Evolutionary conservation across 2,329 filamentous ascomycete species (phyloP).

Genomic region (Claviceps digitariae): DNA sequence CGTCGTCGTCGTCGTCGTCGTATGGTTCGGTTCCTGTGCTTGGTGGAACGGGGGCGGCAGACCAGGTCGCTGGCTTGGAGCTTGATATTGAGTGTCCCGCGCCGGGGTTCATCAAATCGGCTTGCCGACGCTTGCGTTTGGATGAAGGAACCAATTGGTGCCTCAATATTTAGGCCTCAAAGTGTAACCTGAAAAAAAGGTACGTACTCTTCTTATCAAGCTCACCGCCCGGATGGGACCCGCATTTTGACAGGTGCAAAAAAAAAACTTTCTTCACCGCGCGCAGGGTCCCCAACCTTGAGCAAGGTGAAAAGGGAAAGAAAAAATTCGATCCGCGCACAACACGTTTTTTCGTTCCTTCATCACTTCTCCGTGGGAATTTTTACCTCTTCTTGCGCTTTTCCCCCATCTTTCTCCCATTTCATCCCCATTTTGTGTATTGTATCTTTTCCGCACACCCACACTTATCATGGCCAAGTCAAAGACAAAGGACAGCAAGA

Average conservation of each 20-base stretch:
- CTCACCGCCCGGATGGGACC: slow-evolving; percentile 23
- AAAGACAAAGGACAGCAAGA: slow-evolving; percentile 43
- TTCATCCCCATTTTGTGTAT: background rate
- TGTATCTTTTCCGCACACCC: background rate
- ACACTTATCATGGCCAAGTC: slow-evolving; percentile 44
- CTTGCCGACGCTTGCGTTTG: background rate
- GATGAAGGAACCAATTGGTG: background rate
- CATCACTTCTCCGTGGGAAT: background rate
- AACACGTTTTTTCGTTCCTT: background rate
- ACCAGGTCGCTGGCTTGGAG: background rate
- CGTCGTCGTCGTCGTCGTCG: background rate
- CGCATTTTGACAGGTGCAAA: slow-evolving; percentile 21
- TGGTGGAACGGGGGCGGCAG: background rate
- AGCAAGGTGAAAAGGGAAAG: slow-evolving; percentile 9
- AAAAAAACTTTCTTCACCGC: slow-evolving; percentile 13
- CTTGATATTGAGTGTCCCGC: background rate
- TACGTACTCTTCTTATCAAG: background rate
- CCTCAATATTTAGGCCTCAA: slow-evolving; percentile 15
- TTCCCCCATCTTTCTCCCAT: background rate
- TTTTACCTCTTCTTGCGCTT: background rate
- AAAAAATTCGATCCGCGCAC: slow-evolving; percentile 7
- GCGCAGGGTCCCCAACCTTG: slow-evolving; percentile 3
- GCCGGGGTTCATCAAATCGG: background rate
- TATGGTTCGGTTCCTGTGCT: background rate
- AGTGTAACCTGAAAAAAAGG: background rate